Conservation (phyloP, 129 eudicot genomes). For the Glebionis coronaria region DNA sequence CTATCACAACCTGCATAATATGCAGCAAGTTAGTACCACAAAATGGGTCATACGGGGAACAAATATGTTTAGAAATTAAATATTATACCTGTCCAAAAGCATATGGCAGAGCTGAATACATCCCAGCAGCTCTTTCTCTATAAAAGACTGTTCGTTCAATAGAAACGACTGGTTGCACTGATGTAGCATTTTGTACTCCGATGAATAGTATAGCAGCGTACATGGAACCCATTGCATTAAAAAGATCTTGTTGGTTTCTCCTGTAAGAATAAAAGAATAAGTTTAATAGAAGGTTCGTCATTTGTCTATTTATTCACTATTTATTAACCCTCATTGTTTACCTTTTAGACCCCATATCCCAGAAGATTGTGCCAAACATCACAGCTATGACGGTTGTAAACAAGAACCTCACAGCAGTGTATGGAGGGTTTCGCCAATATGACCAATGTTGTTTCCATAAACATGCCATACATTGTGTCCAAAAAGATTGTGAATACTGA, state of each 20-base stretch:
- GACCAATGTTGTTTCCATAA: constrained; percentile 92
- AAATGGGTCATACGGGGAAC: neutral
- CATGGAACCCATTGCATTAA: constrained; percentile 95
- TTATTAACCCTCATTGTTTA: constrained; percentile 6
- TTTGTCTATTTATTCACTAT: neutral
- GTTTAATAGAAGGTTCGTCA: constrained; percentile 5
- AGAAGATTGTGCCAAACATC: constrained; percentile 81
- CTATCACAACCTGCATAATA: constrained; percentile 64
- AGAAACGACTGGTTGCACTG: constrained; percentile 83
- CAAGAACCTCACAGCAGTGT: constrained; percentile 82
- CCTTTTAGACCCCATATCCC: constrained; percentile 79
- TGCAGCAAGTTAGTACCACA: constrained; percentile 3
- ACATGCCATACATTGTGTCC: constrained; percentile 83
- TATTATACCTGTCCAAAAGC: constrained; percentile 75
- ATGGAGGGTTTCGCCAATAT: constrained; percentile 84
- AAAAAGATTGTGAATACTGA: constrained; percentile 66
- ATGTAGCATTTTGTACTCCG: constrained; percentile 75
- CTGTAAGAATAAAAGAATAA: constrained; percentile 33
- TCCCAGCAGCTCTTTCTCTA: constrained; percentile 97
- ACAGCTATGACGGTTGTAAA: constrained; percentile 74
- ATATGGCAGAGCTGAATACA: constrained; percentile 92
- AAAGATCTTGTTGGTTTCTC: constrained; percentile 49
- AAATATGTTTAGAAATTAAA: neutral
- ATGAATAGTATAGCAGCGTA: constrained; percentile 76
- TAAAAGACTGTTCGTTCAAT: constrained; percentile 88